Evolutionary conservation across 2,329 filamentous ascomycete genomes (phyloP).

Genomic region (Claviceps lovelessii): DNA sequence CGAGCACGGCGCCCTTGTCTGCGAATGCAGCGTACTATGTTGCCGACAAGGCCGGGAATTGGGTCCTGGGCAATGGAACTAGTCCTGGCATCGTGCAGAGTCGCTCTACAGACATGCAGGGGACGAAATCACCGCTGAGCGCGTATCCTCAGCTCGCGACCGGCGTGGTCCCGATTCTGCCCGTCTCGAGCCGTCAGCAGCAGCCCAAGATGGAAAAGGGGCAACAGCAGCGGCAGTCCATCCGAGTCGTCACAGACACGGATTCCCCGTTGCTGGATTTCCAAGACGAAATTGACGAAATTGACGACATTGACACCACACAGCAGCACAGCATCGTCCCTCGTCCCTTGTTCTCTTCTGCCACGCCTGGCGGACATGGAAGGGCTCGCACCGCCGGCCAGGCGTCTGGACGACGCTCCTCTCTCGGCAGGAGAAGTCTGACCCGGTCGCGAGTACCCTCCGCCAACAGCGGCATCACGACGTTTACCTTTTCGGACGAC

Average conservation of each 20-base stretch:
- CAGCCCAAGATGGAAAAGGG: neutral
- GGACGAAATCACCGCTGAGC: slow-evolving; percentile 7
- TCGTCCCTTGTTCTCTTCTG: slow-evolving; percentile 12
- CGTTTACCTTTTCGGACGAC: slow-evolving; percentile 17
- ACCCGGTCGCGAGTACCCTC: slow-evolving; percentile 15
- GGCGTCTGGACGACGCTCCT: slow-evolving; percentile 9
- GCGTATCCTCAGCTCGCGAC: slow-evolving; percentile 5
- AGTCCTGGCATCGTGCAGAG: slow-evolving; percentile 12
- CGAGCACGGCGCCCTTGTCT: slow-evolving; percentile 29
- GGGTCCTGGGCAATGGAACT: slow-evolving; percentile 31
- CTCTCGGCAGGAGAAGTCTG: slow-evolving; percentile 8
- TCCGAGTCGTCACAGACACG: slow-evolving; percentile 1
- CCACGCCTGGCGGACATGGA: neutral
- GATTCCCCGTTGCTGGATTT: neutral
- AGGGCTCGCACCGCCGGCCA: neutral
- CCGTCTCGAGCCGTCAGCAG: slow-evolving; percentile 5
- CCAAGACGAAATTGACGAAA: too few relatives aligned
- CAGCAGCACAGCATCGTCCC: slow-evolving; percentile 4
- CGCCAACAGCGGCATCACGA: slow-evolving; percentile 19
- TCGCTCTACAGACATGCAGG: slow-evolving; percentile 10
- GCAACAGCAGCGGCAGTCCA: neutral
- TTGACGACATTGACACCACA: too few relatives aligned
- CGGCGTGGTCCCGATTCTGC: slow-evolving; percentile 6
- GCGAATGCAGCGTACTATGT: slow-evolving; percentile 32
- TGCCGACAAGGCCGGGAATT: slow-evolving; percentile 38